Percentiles rank a stretch among this genome's conserved stretches.
Conservation (phyloP, 768 basidiomycete genomes). For the Rhodotorula taiwanensis region DNA sequence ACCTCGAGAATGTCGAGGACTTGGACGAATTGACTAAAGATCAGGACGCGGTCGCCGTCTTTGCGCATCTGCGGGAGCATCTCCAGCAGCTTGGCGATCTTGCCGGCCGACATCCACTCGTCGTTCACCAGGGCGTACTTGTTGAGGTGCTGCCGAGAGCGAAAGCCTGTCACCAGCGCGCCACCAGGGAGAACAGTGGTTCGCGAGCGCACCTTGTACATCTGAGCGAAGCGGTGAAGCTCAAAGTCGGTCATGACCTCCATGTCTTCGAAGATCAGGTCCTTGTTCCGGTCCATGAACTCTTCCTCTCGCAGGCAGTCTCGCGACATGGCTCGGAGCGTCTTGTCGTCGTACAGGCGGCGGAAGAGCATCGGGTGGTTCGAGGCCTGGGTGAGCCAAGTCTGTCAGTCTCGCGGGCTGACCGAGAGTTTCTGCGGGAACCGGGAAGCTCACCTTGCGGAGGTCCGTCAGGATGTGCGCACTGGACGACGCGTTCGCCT, state of each 20-base stretch:
- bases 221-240: constrained; percentile 73
- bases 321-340: constrained; percentile 65
- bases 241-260: constrained; percentile 93
- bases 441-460: constrained; percentile 61
- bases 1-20: constrained; percentile 86
- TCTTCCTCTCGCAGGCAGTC: constrained; percentile 83
- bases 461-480: constrained; percentile 96
- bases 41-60: constrained; percentile 71
- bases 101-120: constrained; percentile 80
- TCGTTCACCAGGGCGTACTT: constrained; percentile 66
- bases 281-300: constrained; percentile 73
- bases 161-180: background rate
- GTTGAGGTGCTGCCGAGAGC: constrained; percentile 53
- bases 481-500: constrained; percentile 58
- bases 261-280: constrained; percentile 94
- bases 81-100: constrained; percentile 65
- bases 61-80: constrained; percentile 62
- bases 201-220: constrained; percentile 63
- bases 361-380: constrained; percentile 96
- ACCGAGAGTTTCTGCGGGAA: no score
- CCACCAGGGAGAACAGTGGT: no score
- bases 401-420: background rate
- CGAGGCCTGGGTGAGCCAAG: constrained; percentile 52
- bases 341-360: constrained; percentile 68
- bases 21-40: constrained; percentile 98